These are phyloP conservation scores for Penicillium freii DNA, from an alignment of 2,329 filamentous ascomycete genomes.

Conservation along the genomic window DNA sequence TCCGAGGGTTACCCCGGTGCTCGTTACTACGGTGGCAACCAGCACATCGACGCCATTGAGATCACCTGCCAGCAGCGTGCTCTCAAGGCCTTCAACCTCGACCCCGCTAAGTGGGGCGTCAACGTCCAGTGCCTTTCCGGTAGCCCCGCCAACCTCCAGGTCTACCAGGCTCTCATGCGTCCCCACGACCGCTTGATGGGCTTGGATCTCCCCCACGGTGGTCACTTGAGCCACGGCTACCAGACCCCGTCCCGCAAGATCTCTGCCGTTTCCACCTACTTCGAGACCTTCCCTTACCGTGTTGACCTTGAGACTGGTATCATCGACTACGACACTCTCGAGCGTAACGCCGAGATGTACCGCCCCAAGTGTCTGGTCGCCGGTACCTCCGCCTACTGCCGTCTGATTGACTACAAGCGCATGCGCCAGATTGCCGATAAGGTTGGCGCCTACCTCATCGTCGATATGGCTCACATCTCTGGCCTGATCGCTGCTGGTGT, in stretches of 20 bases:
- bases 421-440: constrained; percentile 91
- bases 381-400: constrained; percentile 92
- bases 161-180: constrained; percentile 92
- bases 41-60: constrained; percentile 97
- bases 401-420: constrained; percentile 89
- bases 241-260: constrained; percentile 93
- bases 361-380: constrained; percentile 94
- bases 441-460: constrained; percentile 85
- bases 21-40: constrained; percentile 98
- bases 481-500: constrained; percentile 90
- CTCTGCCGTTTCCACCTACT: constrained; percentile 98
- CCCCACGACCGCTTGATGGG: constrained; percentile 96
- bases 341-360: constrained; percentile 83
- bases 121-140: constrained; percentile 95
- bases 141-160: constrained; percentile 93
- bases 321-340: constrained; percentile 92
- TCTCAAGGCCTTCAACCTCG: constrained; percentile 83
- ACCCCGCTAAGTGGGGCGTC: constrained; percentile 91
- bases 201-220: constrained; percentile 91
- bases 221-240: constrained; percentile 94
- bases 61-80: constrained; percentile 91
- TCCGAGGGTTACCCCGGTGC: constrained; percentile 97
- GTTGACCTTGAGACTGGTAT: constrained; percentile 85
- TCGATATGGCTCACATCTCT: constrained; percentile 97
- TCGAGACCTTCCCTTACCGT: constrained; percentile 94